These are phyloP conservation scores for Candida vartiovaarae DNA, from an alignment of 805 yeast genomes.

Conservation along the genomic window DNA sequence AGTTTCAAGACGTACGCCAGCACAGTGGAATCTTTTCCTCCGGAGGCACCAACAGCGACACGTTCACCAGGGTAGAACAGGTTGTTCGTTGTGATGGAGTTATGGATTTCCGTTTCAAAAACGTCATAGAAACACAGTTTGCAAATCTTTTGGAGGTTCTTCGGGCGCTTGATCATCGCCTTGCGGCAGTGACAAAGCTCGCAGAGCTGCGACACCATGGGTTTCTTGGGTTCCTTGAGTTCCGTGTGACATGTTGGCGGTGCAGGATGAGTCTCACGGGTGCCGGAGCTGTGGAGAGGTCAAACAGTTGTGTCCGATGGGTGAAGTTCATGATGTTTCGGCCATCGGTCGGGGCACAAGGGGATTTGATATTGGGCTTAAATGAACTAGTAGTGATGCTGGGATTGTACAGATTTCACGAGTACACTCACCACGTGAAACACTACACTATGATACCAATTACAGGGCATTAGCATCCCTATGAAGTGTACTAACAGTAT, in stretches of 20 bases:
- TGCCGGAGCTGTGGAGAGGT: too few relatives aligned
- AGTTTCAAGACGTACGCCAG: conserved; percentile 82
- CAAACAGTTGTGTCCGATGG: too few relatives aligned
- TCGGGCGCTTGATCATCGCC: conserved; percentile 88
- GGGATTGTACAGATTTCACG: too few relatives aligned
- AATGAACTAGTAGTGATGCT: too few relatives aligned
- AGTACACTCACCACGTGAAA: too few relatives aligned
- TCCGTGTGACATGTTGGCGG: neutral
- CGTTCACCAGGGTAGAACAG: conserved; percentile 76
- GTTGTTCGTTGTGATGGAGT: conserved; percentile 66
- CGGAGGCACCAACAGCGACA: conserved; percentile 97
- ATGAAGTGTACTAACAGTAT: too few relatives aligned
- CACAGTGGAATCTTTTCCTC: conserved; percentile 97
- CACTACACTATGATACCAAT: too few relatives aligned
- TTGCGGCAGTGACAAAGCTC: conserved; percentile 78
- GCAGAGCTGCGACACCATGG: conserved; percentile 47
- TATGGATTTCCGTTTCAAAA: conserved; percentile 93
- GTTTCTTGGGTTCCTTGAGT: conserved; percentile 5
- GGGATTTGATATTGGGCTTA: too few relatives aligned
- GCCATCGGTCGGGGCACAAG: too few relatives aligned
- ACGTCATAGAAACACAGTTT: conserved; percentile 84
- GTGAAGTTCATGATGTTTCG: too few relatives aligned
- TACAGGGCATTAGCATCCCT: too few relatives aligned
- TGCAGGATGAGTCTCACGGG: neutral
- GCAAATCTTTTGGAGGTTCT: conserved; percentile 83